Evolutionary conservation across 2,329 filamentous ascomycete genomes (phyloP).

Genomic region (Penicillium sp.): DNA sequence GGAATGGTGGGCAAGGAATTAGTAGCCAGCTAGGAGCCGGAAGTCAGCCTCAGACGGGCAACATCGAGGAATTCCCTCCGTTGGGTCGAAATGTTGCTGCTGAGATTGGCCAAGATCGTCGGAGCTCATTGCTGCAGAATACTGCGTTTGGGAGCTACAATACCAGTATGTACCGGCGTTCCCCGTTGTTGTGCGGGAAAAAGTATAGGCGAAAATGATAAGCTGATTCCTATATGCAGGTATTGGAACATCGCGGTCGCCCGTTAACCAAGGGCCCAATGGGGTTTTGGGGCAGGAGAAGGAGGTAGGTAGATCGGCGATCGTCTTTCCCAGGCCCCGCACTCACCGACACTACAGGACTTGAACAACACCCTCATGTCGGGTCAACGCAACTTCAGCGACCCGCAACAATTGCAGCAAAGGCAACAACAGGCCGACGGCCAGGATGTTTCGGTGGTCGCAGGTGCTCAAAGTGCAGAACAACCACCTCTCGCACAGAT

Average conservation of each 20-base stretch:
- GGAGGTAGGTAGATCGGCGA: constrained; percentile 27
- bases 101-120: constrained; percentile 53
- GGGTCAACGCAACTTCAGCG: constrained; percentile 32
- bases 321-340: constrained; percentile 11
- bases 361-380: constrained; percentile 34
- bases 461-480: constrained; percentile 34
- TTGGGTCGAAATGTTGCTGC: constrained; percentile 53
- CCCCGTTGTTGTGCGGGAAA: constrained; percentile 29
- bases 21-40: constrained; percentile 52
- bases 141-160: constrained; percentile 46
- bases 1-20: constrained; percentile 57
- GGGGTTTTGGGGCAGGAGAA: constrained; percentile 45
- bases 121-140: constrained; percentile 53
- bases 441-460: constrained; percentile 34
- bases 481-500: constrained; percentile 54
- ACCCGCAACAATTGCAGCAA: constrained; percentile 35
- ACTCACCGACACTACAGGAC: constrained; percentile 32
- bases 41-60: constrained; percentile 55
- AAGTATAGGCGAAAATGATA: not conserved
- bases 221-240: constrained; percentile 27
- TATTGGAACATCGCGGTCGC: constrained; percentile 42
- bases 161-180: constrained; percentile 33
- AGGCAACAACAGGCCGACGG: constrained; percentile 37
- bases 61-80: constrained; percentile 63
- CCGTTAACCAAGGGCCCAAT: constrained; percentile 44